phyloP scores from a whole-genome alignment of 441 rosid genomes.

The Corymbia citriodora region DNA sequence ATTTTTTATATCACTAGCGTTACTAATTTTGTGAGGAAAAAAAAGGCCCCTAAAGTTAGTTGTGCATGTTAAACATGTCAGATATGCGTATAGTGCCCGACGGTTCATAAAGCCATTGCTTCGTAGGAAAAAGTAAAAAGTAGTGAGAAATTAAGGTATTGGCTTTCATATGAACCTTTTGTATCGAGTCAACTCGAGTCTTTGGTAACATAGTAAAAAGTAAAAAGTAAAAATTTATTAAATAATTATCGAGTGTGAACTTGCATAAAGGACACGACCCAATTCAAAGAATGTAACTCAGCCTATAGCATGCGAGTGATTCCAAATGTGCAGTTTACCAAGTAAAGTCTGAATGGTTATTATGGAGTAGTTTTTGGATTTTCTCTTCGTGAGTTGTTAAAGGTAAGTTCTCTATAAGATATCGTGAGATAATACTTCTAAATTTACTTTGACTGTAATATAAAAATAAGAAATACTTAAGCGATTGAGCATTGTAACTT shows the following conservation, averaged over 20 bases:
- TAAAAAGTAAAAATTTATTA: not conserved
- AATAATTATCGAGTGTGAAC: not conserved
- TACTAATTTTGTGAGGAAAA: not conserved
- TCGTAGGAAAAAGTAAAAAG: not conserved
- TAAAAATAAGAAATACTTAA: fast-evolving
- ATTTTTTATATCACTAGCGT: not conserved
- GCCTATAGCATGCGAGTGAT: not conserved
- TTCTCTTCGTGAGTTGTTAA: not conserved
- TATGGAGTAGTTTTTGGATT: not conserved
- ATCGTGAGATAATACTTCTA: not conserved
- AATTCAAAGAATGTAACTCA: not conserved
- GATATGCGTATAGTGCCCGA: not conserved
- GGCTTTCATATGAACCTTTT: not conserved
- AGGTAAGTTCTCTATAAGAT: not conserved
- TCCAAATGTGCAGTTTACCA: not conserved
- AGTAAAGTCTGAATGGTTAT: not conserved
- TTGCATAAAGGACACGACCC: not conserved
- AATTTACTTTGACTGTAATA: not conserved
- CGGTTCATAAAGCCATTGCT: not conserved
- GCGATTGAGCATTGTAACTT: not conserved
- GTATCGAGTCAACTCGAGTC: not conserved
- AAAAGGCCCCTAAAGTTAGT: not conserved
- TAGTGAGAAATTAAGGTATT: not conserved
- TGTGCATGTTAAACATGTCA: not conserved
- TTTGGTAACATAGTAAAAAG: not conserved